phyloP scores from a whole-genome alignment of 192 early-diverging fungal genomes.

The Coemansia sp. region DNA sequence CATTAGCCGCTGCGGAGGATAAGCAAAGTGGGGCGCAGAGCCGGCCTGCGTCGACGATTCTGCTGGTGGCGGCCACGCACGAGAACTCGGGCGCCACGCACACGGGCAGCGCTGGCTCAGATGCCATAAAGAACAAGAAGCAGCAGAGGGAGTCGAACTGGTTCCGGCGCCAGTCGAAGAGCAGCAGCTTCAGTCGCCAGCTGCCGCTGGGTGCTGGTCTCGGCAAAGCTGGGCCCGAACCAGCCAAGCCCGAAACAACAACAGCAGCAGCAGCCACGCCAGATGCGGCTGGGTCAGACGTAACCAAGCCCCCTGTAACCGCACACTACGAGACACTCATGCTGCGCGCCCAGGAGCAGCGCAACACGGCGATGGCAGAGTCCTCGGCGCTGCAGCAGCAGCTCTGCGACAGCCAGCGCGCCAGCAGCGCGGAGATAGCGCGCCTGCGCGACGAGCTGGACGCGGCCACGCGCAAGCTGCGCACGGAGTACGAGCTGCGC shows the following conservation, averaged over 20 bases:
- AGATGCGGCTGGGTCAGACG: too few species aligned
- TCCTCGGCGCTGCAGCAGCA: conserved; percentile 20
- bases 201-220: neutral
- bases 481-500: conserved; percentile 44
- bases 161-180: conserved; percentile 35
- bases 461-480: conserved; percentile 17
- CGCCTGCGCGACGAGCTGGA: conserved; percentile 20
- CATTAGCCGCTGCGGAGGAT: too few species aligned
- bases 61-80: conserved; percentile 36
- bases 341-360: conserved; percentile 40
- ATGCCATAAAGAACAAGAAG: too few species aligned
- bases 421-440: conserved; percentile 14
- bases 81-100: conserved; percentile 25
- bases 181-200: conserved; percentile 9
- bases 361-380: conserved; percentile 33
- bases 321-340: conserved; percentile 27
- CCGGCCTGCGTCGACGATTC: conserved; percentile 25
- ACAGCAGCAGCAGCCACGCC: too few species aligned
- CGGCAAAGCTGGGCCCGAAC: too few species aligned
- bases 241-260: too few species aligned
- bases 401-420: conserved; percentile 12
- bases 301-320: neutral
- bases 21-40: neutral
- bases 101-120: neutral
- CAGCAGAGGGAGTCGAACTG: conserved; percentile 26